Conservation (phyloP, 129 eudicot genomes). For the Lactuca sativa region DNA sequence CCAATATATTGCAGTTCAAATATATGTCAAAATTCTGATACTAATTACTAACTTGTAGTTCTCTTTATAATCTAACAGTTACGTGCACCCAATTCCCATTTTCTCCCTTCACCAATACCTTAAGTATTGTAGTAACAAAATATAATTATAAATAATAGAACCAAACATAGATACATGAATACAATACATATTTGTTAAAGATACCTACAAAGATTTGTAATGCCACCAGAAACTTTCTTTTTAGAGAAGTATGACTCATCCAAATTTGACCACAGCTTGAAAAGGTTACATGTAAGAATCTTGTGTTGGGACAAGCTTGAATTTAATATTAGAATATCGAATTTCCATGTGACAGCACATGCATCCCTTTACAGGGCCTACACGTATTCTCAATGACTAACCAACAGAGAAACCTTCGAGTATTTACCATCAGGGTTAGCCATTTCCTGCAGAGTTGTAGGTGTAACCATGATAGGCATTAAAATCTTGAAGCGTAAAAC, state of each 20-base stretch:
- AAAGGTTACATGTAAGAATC: constrained; percentile 31
- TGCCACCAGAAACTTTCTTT: constrained; percentile 85
- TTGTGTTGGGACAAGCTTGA: no score
- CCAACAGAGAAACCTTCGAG: no score
- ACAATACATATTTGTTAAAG: neutral
- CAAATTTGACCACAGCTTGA: constrained; percentile 79
- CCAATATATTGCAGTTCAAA: constrained; percentile 31
- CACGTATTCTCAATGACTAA: no score
- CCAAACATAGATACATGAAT: neutral
- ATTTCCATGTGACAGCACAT: no score
- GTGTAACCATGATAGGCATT: neutral
- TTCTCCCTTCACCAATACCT: constrained; percentile 73
- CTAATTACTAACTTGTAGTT: constrained; percentile 47
- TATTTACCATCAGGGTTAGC: no score
- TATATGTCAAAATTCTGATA: neutral
- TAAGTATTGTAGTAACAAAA: constrained; percentile 57
- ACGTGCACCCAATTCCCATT: constrained; percentile 43
- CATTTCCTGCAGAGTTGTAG: no score
- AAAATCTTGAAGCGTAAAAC: constrained; percentile 73
- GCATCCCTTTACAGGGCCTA: no score
- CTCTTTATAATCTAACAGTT: constrained; percentile 82
- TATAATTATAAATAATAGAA: neutral
- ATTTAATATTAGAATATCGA: no score
- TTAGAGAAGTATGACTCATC: constrained; percentile 59
- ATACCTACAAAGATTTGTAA: constrained; percentile 75